These are phyloP conservation scores for Podospora didyma DNA, from an alignment of 495 filamentous ascomycete genomes.

Conservation along the genomic window DNA sequence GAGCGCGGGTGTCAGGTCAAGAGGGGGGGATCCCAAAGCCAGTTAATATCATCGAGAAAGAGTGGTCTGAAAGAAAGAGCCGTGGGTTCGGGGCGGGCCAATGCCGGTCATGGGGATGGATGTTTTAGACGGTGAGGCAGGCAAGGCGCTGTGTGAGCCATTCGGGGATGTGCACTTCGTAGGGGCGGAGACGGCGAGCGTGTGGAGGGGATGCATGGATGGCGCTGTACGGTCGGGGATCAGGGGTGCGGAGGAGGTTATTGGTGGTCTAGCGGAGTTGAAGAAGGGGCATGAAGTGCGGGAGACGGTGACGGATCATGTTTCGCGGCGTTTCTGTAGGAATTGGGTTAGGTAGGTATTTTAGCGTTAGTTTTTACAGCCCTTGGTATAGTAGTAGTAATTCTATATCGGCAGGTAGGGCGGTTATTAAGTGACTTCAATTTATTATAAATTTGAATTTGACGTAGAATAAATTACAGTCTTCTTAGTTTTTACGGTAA, in stretches of 20 bases:
- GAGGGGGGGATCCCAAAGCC: background rate
- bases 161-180: constrained; percentile 44
- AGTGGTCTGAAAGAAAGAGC: background rate
- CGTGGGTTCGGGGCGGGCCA: background rate
- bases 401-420: too few species aligned
- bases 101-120: constrained; percentile 4
- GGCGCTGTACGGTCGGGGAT: constrained; percentile 39
- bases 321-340: too few species aligned
- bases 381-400: too few species aligned
- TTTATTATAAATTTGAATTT: too few species aligned
- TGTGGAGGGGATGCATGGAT: constrained; percentile 51
- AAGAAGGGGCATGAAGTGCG: too few species aligned
- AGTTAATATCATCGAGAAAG: background rate
- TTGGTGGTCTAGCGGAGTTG: background rate
- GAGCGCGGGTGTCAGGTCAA: background rate
- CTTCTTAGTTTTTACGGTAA: too few species aligned
- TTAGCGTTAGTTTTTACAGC: too few species aligned
- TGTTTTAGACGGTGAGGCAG: constrained; percentile 17
- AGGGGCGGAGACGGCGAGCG: constrained; percentile 40
- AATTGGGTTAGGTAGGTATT: too few species aligned
- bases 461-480: too few species aligned
- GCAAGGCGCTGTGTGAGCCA: constrained; percentile 18
- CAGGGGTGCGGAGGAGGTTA: constrained; percentile 36
- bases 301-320: too few species aligned
- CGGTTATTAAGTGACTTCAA: too few species aligned